Percentiles rank a stretch among this genome's conserved stretches.
phyloP scores from a whole-genome alignment of 176 grass and related monocot genomes.

The Lolium multiflorum region DNA sequence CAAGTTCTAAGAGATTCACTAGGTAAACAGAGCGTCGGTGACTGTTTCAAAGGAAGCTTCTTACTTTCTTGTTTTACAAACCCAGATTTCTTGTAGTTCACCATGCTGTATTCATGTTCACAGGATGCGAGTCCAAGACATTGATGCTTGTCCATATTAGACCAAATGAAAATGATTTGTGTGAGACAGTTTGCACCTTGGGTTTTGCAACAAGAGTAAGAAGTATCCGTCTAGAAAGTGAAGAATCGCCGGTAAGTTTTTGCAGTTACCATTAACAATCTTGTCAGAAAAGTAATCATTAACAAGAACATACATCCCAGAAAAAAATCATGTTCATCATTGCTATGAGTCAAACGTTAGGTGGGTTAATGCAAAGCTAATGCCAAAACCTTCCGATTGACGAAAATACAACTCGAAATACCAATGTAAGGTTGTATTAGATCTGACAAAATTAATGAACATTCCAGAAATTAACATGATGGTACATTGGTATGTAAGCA shows the following conservation, averaged over 20 bases:
- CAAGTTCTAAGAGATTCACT: conserved; percentile 95
- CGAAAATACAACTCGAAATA: conserved; percentile 15
- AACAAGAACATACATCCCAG: conserved; percentile 36
- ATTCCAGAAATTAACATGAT: conserved; percentile 12
- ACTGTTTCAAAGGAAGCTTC: conserved; percentile 14
- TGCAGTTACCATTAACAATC: conserved; percentile 22
- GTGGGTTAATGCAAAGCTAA: conserved; percentile 29
- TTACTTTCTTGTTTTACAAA: conserved; percentile 42
- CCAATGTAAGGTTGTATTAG: background rate
- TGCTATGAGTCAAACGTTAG: conserved; percentile 16
- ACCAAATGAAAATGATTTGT: conserved; percentile 89
- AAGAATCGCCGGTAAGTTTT: conserved; percentile 76
- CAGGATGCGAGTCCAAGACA: conserved; percentile 94
- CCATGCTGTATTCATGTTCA: conserved; percentile 38
- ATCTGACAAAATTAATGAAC: conserved; percentile 26
- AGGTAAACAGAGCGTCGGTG: conserved; percentile 58
- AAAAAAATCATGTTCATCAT: conserved; percentile 18
- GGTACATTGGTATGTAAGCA: conserved; percentile 18
- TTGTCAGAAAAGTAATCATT: conserved; percentile 5
- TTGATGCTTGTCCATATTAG: conserved; percentile 97
- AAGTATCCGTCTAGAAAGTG: conserved; percentile 79
- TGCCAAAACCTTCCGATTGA: background rate
- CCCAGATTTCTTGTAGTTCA: conserved; percentile 41
- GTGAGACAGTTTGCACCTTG: conserved; percentile 90
- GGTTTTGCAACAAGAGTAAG: conserved; percentile 87